A percentile compares a stretch with the other conserved stretches of the same genome.
These are phyloP conservation scores for Podila epicladia DNA, from an alignment of 192 early-diverging fungal genomes.

Conservation along the genomic window DNA sequence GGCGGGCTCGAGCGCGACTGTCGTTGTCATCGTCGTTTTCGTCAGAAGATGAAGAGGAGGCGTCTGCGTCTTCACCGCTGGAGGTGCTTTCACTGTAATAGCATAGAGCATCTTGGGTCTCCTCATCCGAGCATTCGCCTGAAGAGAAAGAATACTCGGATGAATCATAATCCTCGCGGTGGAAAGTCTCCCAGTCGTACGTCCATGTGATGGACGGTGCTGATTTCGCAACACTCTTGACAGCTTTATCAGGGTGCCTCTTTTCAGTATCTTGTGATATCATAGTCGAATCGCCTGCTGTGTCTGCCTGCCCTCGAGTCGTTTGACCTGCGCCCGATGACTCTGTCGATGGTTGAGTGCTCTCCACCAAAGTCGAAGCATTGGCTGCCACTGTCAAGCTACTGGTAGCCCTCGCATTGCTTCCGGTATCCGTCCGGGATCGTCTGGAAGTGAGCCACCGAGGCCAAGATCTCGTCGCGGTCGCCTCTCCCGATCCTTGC, in stretches of 20 bases:
- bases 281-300: too few species aligned
- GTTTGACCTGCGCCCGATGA: too few species aligned
- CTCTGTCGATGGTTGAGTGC: too few species aligned
- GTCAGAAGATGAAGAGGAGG: background rate
- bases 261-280: background rate
- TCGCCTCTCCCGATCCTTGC: background rate
- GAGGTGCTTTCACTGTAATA: constrained; percentile 1
- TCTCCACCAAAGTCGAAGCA: too few species aligned
- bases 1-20: background rate
- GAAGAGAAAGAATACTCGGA: constrained; percentile 28
- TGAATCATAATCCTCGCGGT: constrained; percentile 41
- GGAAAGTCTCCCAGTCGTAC: constrained; percentile 9
- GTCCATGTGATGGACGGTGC: background rate
- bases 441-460: background rate
- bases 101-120: background rate
- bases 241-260: background rate
- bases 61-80: background rate
- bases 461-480: background rate
- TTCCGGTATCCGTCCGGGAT: background rate
- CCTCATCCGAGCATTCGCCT: constrained; percentile 16
- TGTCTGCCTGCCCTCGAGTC: too few species aligned
- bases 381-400: background rate
- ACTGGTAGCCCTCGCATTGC: background rate
- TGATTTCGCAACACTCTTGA: background rate
- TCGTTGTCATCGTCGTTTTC: background rate